phyloP scores from a whole-genome alignment of 352 stramenopile genomes.

The Saprolegnia diclina region DNA sequence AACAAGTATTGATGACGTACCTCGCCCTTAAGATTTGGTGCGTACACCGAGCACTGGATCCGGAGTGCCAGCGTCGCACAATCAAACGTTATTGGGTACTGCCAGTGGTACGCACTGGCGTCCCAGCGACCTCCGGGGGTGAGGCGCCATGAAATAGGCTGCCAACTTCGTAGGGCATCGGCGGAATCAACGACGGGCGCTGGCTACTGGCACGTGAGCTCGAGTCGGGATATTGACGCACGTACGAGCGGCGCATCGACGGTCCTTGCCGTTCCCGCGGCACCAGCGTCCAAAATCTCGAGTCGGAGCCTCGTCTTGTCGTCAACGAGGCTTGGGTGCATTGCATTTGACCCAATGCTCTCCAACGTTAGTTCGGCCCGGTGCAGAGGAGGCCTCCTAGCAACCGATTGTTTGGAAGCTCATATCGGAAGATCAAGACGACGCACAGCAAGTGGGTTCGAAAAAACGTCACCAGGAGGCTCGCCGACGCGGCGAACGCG shows the following conservation, averaged over 20 bases:
- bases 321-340: background rate
- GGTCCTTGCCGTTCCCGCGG: background rate
- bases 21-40: background rate
- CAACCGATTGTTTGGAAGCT: background rate
- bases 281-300: background rate
- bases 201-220: background rate
- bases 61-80: background rate
- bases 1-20: background rate
- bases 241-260: background rate
- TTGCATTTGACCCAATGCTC: background rate
- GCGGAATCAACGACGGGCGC: background rate
- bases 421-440: background rate
- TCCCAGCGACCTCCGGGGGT: conserved; percentile 4
- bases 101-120: conserved; percentile 9
- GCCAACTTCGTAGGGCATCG: background rate
- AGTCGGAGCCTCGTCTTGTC: background rate
- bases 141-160: background rate
- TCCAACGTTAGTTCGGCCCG: conserved; percentile 16
- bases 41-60: background rate
- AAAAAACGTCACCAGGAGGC: conserved; percentile 16
- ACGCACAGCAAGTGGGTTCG: conserved; percentile 7
- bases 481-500: background rate
- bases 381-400: background rate
- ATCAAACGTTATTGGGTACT: conserved; percentile 21
- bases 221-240: background rate